Evolutionary conservation across 140 eudicot species (phyloP).

Genomic region (Senecio squalidus): DNA sequence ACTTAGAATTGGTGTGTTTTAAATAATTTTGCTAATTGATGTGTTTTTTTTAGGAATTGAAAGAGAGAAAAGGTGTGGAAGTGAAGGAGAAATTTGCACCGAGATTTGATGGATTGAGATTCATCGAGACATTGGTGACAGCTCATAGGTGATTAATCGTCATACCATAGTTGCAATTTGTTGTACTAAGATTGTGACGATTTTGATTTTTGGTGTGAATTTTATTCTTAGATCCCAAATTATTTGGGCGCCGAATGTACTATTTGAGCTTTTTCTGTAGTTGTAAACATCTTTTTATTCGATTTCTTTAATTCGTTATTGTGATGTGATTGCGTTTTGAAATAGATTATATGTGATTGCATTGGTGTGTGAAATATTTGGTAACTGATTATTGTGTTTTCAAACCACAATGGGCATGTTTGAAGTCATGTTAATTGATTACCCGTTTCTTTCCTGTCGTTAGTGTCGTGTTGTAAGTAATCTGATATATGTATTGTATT

Average conservation of each 20-base stretch:
- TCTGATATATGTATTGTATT: no score
- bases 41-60: conserved; percentile 18
- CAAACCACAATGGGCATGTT: no score
- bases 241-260: conserved; percentile 12
- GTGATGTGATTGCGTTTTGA: no score
- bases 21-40: no score
- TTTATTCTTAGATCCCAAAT: conserved; percentile 14
- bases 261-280: conserved; percentile 10
- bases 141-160: conserved; percentile 51
- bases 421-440: no score
- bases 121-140: conserved; percentile 74
- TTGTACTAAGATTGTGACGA: conserved; percentile 25
- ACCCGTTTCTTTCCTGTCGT: no score
- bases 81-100: conserved; percentile 50
- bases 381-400: no score
- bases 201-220: conserved; percentile 35
- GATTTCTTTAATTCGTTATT: background rate
- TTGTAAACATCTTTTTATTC: background rate
- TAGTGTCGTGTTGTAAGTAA: no score
- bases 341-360: no score
- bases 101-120: conserved; percentile 60
- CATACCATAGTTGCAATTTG: conserved; percentile 33
- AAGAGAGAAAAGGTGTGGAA: conserved; percentile 15
- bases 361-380: no score
- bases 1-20: no score